These are phyloP conservation scores for Epichloe sylvatica DNA, from an alignment of 2,329 filamentous ascomycete species.

Conservation along the genomic window DNA sequence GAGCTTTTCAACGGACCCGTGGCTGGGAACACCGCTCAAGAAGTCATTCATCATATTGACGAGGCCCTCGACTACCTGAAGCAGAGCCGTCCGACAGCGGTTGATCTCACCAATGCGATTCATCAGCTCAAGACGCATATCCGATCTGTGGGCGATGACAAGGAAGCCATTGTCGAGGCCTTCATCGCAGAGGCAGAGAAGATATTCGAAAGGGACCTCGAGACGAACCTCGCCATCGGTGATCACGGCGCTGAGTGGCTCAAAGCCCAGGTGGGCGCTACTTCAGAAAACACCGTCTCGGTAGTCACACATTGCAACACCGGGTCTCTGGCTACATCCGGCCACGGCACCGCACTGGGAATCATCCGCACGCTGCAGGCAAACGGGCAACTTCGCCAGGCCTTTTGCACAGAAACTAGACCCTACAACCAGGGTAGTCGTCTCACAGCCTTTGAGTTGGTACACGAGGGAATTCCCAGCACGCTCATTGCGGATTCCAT, in stretches of 20 bases:
- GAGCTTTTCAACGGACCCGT: constrained; percentile 50
- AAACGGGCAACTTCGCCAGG: constrained; percentile 55
- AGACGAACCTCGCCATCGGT: constrained; percentile 79
- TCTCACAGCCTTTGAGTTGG: constrained; percentile 90
- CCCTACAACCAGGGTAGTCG: constrained; percentile 97
- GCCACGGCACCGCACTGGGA: constrained; percentile 91
- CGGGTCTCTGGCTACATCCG: constrained; percentile 87
- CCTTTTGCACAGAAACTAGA: constrained; percentile 91
- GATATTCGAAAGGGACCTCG: constrained; percentile 75
- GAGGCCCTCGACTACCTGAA: constrained; percentile 74
- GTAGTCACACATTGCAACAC: constrained; percentile 97
- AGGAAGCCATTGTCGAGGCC: constrained; percentile 44
- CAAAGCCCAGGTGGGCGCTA: constrained; percentile 38
- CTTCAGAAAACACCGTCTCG: constrained; percentile 42
- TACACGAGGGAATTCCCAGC: constrained; percentile 80
- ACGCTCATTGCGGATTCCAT: constrained; percentile 94
- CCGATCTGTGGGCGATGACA: constrained; percentile 30
- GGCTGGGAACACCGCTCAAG: constrained; percentile 31
- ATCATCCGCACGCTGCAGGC: constrained; percentile 75
- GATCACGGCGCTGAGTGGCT: constrained; percentile 76
- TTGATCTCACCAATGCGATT: constrained; percentile 86
- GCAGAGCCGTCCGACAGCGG: constrained; percentile 80
- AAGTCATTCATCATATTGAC: constrained; percentile 58
- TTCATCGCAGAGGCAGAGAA: constrained; percentile 72
- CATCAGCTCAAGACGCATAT: constrained; percentile 58